Conservation (phyloP, 768 basidiomycete species). For the Mycena olivaceomarginata region DNA sequence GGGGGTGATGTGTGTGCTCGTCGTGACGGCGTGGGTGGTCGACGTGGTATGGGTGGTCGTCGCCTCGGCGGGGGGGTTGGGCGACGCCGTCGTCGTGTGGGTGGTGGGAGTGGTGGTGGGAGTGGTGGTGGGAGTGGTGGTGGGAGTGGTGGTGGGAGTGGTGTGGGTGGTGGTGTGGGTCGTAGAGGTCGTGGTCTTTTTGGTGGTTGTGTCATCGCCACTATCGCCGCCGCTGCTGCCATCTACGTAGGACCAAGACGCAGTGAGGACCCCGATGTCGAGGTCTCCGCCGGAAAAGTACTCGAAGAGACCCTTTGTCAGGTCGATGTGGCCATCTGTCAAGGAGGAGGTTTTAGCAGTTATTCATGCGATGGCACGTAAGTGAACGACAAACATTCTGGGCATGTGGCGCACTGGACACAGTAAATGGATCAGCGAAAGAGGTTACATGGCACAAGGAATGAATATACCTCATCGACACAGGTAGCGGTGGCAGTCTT, state of each 20-base stretch:
- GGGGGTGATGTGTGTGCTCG: background rate
- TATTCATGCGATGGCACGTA: too few species aligned
- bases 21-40: background rate
- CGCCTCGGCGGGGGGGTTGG: background rate
- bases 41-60: background rate
- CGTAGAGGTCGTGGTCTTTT: background rate
- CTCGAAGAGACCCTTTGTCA: constrained; percentile 40
- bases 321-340: constrained; percentile 29
- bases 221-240: constrained; percentile 6
- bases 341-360: background rate
- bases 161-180: background rate
- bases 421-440: background rate
- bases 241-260: constrained; percentile 35
- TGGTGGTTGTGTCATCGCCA: background rate
- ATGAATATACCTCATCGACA: constrained; percentile 33
- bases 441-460: background rate
- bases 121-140: background rate
- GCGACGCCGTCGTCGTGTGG: background rate
- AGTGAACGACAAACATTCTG: background rate
- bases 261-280: constrained; percentile 29
- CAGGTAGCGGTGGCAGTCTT: constrained; percentile 40
- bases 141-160: background rate
- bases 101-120: constrained; percentile 5
- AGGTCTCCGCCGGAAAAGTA: constrained; percentile 28
- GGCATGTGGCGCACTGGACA: constrained; percentile 31